Conservation (phyloP, 1,139 yeast genomes). For the Saccharomyces hybrid region DNA sequence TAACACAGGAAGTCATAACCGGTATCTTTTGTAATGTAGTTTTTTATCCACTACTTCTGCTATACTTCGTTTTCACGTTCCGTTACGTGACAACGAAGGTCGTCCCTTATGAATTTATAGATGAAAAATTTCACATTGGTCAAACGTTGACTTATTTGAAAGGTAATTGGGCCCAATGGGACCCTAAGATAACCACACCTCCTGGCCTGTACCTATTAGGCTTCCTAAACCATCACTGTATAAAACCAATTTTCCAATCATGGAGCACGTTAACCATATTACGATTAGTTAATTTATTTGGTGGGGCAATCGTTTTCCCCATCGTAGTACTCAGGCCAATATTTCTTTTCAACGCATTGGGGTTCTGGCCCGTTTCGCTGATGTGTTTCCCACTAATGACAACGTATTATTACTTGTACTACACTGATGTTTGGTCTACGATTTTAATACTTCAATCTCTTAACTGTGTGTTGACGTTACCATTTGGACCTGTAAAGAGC, state of each 20-base stretch:
- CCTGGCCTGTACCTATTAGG: conserved; percentile 83
- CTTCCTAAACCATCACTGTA: conserved; percentile 35
- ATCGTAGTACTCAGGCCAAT: conserved; percentile 33
- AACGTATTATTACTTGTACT: conserved; percentile 68
- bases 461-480: conserved; percentile 34
- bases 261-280: conserved; percentile 38
- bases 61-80: conserved; percentile 20
- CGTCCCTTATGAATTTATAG: conserved; percentile 35
- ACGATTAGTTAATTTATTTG: conserved; percentile 54
- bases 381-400: conserved; percentile 61
- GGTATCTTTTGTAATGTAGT: conserved; percentile 25
- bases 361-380: conserved; percentile 44
- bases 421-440: conserved; percentile 92
- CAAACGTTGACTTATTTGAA: conserved; percentile 65
- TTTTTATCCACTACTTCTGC: conserved; percentile 20
- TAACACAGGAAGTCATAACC: conserved; percentile 25
- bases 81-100: conserved; percentile 18
- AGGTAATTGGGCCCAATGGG: conserved; percentile 63
- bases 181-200: conserved; percentile 89
- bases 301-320: conserved; percentile 53
- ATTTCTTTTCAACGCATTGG: conserved; percentile 34
- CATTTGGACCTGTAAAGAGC: conserved; percentile 31
- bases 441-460: conserved; percentile 50
- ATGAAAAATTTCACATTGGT: conserved; percentile 78
- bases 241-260: conserved; percentile 22